Conservation (phyloP, 2,329 filamentous ascomycete genomes). For the Zasmidium citrigriseum region DNA sequence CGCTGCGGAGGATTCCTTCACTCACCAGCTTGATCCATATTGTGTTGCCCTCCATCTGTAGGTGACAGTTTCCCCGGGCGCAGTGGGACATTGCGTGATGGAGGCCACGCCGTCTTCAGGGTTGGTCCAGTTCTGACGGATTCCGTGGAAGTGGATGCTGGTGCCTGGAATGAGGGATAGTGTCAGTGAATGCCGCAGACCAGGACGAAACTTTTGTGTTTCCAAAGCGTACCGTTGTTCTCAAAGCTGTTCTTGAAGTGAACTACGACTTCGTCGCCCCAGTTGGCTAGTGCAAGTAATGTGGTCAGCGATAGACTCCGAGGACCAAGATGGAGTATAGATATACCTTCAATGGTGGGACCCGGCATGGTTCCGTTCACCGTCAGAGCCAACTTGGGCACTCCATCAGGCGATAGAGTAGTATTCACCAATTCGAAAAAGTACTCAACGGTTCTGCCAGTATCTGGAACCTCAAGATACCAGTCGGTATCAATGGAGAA, state of each 20-base stretch:
- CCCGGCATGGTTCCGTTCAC: constrained; percentile 51
- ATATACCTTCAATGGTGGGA: constrained; percentile 47
- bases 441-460: constrained; percentile 42
- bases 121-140: constrained; percentile 59
- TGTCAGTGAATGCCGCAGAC: too few species aligned
- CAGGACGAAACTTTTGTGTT: too few species aligned
- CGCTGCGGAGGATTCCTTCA: background rate
- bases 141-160: constrained; percentile 58
- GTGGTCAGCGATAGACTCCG: background rate
- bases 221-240: constrained; percentile 49
- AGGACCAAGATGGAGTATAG: constrained; percentile 18
- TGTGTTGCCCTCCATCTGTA: constrained; percentile 58
- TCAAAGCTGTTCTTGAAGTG: constrained; percentile 38
- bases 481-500: constrained; percentile 37
- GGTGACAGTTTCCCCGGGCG: constrained; percentile 52
- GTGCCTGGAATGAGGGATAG: too few species aligned
- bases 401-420: constrained; percentile 49
- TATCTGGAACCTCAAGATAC: constrained; percentile 37
- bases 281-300: background rate
- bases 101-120: constrained; percentile 52
- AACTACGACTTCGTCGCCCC: constrained; percentile 29
- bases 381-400: constrained; percentile 40
- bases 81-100: constrained; percentile 44
- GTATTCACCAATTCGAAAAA: constrained; percentile 44
- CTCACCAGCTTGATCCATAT: constrained; percentile 38